These are phyloP conservation scores for Malus fusca DNA, from an alignment of 306 rosid species.

Conservation along the genomic window DNA sequence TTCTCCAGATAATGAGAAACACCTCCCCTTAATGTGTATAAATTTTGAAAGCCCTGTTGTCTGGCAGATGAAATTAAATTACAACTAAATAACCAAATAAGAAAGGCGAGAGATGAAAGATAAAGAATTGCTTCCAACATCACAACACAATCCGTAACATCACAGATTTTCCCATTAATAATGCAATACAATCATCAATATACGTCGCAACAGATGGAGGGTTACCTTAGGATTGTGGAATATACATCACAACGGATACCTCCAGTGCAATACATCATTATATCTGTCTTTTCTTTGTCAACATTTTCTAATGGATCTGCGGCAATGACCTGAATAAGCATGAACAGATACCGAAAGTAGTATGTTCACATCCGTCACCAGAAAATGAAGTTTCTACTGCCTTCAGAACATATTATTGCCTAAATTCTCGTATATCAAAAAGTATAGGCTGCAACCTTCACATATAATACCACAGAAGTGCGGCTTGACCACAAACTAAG, in stretches of 20 bases:
- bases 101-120: neutral
- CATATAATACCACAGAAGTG: neutral
- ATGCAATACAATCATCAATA: neutral
- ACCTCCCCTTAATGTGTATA: conserved; percentile 79
- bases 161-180: neutral
- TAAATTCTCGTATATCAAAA: neutral
- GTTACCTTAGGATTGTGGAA: conserved; percentile 78
- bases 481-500: neutral
- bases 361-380: conserved; percentile 13
- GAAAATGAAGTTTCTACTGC: conserved; percentile 6
- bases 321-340: conserved; percentile 45
- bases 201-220: neutral
- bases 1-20: conserved; percentile 71
- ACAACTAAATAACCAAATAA: neutral
- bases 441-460: neutral
- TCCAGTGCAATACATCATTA: conserved; percentile 96
- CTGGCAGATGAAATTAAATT: conserved; percentile 32
- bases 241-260: conserved; percentile 89
- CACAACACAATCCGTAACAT: neutral
- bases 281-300: conserved; percentile 54
- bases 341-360: conserved; percentile 13
- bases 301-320: conserved; percentile 76
- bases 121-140: neutral
- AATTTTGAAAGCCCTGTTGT: conserved; percentile 68
- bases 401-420: conserved; percentile 5